Base-by-base conservation (phyloP, 495 filamentous ascomycete species). In the Diplogelasinospora grovesii region DNA sequence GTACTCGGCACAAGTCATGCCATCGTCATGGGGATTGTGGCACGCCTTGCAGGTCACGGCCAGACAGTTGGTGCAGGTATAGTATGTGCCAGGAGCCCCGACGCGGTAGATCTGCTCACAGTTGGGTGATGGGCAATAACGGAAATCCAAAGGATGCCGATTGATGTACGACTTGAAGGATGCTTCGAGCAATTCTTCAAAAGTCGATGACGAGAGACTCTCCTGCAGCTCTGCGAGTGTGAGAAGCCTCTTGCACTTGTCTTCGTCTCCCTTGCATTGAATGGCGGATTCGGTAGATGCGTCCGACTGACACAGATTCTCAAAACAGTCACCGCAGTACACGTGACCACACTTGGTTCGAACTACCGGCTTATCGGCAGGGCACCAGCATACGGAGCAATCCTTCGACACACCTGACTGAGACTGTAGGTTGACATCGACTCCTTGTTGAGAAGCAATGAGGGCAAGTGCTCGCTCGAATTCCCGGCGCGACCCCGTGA, bases 311-410 rank as follows among this genome's bases (percentile, higher is more conserved):
- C 65, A 65, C 16, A 65, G 35, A 14, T 51, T 35, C 3, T 53
- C 44, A 38, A 74, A 68, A 37, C 70, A 73, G n/a, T 61, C 59
- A 1, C 46, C 44, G 53, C 70, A 73, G 48, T 73, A 76, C 8
- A 41, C 32, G 43, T 75, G 71, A 3, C 41, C 41, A 43, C 71
- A 76, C 5, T 28, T 11, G 8, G 64, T 67, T 8, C 30, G 43
- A 8, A 69, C 26, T 1, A 13, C 26, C 6, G 67, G 54, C 22
- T 68, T 41, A 21, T 65, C 61, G 4, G 61, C 59, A 22, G 57
- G 50, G 8, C 43, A 61, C 53, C 52, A 69, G 54, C 68, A 75
- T 2, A 70, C 47, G 0, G 63, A 40, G 35, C 70, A 74, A 25
- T 59, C 52, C 8, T 45, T 22, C 4, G 15, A 35, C 2, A 10